Base-by-base conservation (phyloP, 257 asterid species). In the Solanum appendiculatum region DNA sequence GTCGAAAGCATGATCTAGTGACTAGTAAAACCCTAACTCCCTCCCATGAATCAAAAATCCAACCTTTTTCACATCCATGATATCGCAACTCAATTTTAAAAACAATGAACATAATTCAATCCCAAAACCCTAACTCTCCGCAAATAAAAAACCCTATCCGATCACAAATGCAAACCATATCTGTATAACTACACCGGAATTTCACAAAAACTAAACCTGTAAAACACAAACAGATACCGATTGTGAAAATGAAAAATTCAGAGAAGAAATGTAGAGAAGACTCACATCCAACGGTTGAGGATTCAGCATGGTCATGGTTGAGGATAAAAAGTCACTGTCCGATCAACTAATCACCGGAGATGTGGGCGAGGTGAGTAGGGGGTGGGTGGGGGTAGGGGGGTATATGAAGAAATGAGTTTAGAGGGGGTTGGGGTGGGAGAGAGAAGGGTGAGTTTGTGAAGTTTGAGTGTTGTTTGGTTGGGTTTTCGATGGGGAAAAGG, bases 231-330 rank as follows among this genome's bases (percentile, higher is more conserved):
- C 86, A 85, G 25, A 60, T 63, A 39, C 29, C 86, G n/a, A 68
- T 42, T 39, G 87, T n/a, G 6, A 82, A 73, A 82, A 85, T 86
- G 69, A 66, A 83, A 83, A 90, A 36, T 70, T 84, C 81, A 87
- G 46, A 60, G 72, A 84, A 74, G 69, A 64, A 84, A 82, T 31
- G 84, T 73, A 85, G 87, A 77, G 86, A 64, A 21, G 73, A 86
- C 92, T 90, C 89, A 93, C 99, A 92, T 95, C 98, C 91, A 93
- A 88, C 86, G 98, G 97, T 87, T 91, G 99, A 33, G 95, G 97
- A 92, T 95, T 92, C 91, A 91, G 87, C 97, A 94, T 89, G 90
- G 98, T 95, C 98, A 95, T 97, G 89, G 86, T 92, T 88, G 91
- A 83, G 88, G 75, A 80, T 84, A 90, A 80, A 5, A 34, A 72